Base-by-base conservation (phyloP, 179 eudicot genomes). In the Kewa caespitosa region DNA sequence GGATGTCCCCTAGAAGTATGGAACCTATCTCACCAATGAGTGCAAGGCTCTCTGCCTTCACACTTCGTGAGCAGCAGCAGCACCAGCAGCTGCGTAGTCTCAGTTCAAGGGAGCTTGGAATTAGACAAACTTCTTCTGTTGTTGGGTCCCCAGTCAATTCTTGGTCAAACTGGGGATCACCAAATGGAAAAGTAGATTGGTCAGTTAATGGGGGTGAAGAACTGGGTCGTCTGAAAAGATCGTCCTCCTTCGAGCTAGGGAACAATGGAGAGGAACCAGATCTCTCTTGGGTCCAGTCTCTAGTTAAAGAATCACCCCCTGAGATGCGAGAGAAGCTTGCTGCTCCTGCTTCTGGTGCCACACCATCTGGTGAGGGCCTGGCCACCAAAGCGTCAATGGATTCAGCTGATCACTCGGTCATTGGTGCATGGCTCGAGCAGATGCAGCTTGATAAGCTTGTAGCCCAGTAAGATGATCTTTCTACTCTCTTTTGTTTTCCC, bases 391-490 rank as follows among this genome's bases (percentile, higher is more conserved):
- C 83, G 27, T 81, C 83, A 25, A 62, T 57, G 59, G 89, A 87
- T 42, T 79, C 88, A 8, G 50, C 57, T 62, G 88, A 87, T 81
- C 82, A 85, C 60, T 79, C 89, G 34, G 90, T 86, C 38, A 70
- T 89, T 64, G 89, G 88, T 57, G 86, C 90, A 27, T 89, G 90
- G 90, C 83, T 87, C 22, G 87, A 87, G 87, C 88, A 89, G 79
- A 87, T 89, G 92, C 90, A 86, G 78, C 90, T 84, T 70, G 90
- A 89, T 80, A 85, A 82, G 82, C 85, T 81, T 20, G 70, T 74
- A 42, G 77, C 78, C 66, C 81, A 84, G 86, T 73, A 54, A 77
- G 74, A 74, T 20, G 48, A 48, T 72, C 55, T 69, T 69, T 60
- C 73, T 75, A 46, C 67, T 23, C 36, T 31, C 32, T 20, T 32